phyloP scores from a whole-genome alignment of 129 eudicot genomes.

The Flaveria brownii region DNA sequence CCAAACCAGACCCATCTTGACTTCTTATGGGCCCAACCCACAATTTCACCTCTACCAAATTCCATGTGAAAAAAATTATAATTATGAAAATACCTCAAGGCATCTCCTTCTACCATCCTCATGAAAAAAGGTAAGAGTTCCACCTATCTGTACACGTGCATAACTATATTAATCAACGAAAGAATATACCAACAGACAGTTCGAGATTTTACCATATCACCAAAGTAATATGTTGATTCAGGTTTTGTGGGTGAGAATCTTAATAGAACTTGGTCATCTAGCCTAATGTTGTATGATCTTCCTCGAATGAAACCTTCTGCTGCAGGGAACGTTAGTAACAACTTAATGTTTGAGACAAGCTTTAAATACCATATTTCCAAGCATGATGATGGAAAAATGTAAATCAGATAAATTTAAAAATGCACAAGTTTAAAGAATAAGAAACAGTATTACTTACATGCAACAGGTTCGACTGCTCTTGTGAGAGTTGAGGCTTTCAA shows the following conservation, averaged over 20 bases:
- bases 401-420: not conserved
- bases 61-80: conserved; percentile 6
- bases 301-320: conserved; percentile 98
- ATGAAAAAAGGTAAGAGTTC: conserved; percentile 94
- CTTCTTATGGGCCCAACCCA: not conserved
- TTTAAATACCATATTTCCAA: conserved; percentile 5
- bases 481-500: conserved; percentile 45
- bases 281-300: conserved; percentile 94
- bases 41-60: not conserved
- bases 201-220: conserved; percentile 72
- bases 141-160: conserved; percentile 65
- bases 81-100: conserved; percentile 67
- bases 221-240: conserved; percentile 83
- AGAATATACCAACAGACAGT: conserved; percentile 1
- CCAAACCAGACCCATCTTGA: not conserved
- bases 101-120: conserved; percentile 92
- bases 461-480: conserved; percentile 62
- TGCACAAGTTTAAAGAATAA: not conserved
- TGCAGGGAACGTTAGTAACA: conserved; percentile 67
- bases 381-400: conserved; percentile 16
- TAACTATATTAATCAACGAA: conserved; percentile 1
- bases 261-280: conserved; percentile 92
- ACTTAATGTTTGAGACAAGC: conserved; percentile 48
- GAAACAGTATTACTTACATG: conserved; percentile 61
- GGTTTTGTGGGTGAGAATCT: conserved; percentile 93